Evolutionary conservation across 345 rosid genomes (phyloP).

Genomic region (Rubroshorea leprosula): DNA sequence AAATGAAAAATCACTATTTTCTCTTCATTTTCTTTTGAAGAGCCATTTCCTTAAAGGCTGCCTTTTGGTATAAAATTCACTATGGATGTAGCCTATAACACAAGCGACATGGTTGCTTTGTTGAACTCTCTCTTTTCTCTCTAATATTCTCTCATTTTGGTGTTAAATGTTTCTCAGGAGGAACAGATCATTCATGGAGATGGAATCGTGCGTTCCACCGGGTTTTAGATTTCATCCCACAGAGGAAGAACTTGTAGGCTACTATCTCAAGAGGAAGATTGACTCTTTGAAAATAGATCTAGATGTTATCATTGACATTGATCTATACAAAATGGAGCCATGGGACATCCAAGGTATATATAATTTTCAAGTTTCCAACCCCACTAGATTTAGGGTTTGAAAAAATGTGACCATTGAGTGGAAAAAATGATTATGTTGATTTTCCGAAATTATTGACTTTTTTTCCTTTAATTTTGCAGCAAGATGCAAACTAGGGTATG

Average conservation of each 20-base stretch:
- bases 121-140: constrained; percentile 12
- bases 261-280: constrained; percentile 80
- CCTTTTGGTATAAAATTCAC: constrained; percentile 34
- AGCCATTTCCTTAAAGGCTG: constrained; percentile 28
- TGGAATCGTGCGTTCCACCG: constrained; percentile 77
- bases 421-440: no score
- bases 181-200: constrained; percentile 35
- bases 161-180: constrained; percentile 13
- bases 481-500: constrained; percentile 74
- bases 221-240: constrained; percentile 97
- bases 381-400: not conserved
- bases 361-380: not conserved
- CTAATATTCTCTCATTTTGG: constrained; percentile 9
- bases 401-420: no score
- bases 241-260: constrained; percentile 96
- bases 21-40: constrained; percentile 34
- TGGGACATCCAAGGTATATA: constrained; percentile 91
- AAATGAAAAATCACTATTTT: not conserved
- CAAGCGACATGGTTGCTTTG: constrained; percentile 40
- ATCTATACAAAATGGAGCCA: constrained; percentile 96
- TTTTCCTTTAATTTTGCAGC: constrained; percentile 33
- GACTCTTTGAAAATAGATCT: constrained; percentile 64
- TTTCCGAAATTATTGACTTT: no score
- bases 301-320: constrained; percentile 78
- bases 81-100: constrained; percentile 12